A percentile compares a stretch with the other conserved stretches of the same genome.
phyloP scores from a whole-genome alignment of 768 basidiomycete genomes.

The Podaxis pistillaris region DNA sequence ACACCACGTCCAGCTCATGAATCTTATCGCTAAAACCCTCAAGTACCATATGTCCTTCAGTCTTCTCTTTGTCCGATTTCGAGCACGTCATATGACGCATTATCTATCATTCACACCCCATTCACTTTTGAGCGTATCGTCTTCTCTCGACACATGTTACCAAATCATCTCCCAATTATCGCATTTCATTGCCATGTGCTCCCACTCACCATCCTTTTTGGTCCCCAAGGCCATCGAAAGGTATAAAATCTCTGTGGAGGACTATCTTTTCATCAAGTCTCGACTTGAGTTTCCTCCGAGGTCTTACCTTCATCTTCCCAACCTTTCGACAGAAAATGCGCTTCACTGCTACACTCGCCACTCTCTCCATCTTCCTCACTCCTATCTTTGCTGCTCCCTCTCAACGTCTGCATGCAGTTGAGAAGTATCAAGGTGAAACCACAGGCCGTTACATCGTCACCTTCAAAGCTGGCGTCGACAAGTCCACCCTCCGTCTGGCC shows the following conservation, averaged over 20 bases:
- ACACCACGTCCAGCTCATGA: not conserved
- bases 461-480: constrained; percentile 13
- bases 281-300: not conserved
- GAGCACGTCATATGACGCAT: not conserved
- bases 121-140: not conserved
- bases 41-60: not conserved
- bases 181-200: not conserved
- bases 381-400: constrained; percentile 2
- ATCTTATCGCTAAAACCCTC: not conserved
- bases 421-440: constrained; percentile 14
- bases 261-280: not conserved
- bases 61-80: not conserved
- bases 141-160: not conserved
- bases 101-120: not conserved
- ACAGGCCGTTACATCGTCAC: constrained; percentile 16
- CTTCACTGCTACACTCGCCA: constrained; percentile 8
- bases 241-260: not conserved
- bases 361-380: constrained; percentile 7
- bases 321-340: not conserved
- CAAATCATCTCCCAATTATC: not conserved
- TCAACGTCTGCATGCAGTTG: constrained; percentile 13
- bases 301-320: not conserved
- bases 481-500: not conserved
- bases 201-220: not conserved
- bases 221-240: not conserved